Evolutionary conservation across 2,329 filamentous ascomycete genomes (phyloP).

Genomic region (Pseudogymnoascus sp.): DNA sequence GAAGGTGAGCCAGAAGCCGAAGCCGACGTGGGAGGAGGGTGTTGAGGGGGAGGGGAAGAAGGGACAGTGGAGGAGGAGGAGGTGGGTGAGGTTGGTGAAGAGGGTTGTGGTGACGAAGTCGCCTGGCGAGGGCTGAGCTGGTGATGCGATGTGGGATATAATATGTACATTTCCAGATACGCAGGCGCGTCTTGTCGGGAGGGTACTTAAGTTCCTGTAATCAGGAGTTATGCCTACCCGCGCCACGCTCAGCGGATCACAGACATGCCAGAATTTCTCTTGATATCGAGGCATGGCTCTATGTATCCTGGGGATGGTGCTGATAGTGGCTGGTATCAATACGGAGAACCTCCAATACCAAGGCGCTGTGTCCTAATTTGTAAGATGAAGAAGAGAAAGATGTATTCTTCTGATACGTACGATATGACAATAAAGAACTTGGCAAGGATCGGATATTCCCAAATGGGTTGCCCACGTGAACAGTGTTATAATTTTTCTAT

Average conservation of each 20-base stretch:
- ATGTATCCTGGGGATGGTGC: not conserved
- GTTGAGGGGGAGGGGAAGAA: slow-evolving; percentile 31
- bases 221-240: too few relatives aligned
- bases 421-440: not conserved
- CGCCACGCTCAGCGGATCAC: not conserved
- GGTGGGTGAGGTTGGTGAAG: slow-evolving; percentile 28
- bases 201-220: not conserved
- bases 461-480: not conserved
- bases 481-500: not conserved
- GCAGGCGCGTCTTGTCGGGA: too few relatives aligned
- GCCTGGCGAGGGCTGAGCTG: not conserved
- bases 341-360: not conserved
- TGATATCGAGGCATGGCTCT: not conserved
- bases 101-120: slow-evolving; percentile 12
- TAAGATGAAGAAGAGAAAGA: not conserved
- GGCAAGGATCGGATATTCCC: not conserved
- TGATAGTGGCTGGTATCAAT: not conserved
- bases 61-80: slow-evolving; percentile 27
- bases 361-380: not conserved
- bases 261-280: not conserved
- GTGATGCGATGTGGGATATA: not conserved
- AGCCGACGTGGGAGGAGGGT: slow-evolving; percentile 53
- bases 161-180: not conserved
- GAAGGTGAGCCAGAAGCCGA: slow-evolving; percentile 33
- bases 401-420: not conserved